These are phyloP conservation scores for Clavispora fructus DNA, from an alignment of 805 yeast species.

Conservation along the genomic window DNA sequence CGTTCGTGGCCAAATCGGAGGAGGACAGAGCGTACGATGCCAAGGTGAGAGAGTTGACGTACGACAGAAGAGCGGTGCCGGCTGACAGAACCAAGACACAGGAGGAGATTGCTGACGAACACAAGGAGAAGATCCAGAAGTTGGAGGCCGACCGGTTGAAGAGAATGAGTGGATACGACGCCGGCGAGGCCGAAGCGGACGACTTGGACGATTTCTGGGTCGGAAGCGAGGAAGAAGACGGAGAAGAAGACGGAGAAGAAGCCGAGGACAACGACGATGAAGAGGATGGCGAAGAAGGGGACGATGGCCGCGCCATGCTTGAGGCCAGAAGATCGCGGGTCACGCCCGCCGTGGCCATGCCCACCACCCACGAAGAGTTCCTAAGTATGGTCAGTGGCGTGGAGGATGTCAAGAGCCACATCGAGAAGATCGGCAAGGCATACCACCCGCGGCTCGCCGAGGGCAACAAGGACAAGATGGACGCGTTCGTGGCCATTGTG, in stretches of 20 bases:
- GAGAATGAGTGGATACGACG: slow-evolving; percentile 67
- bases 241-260: slow-evolving; percentile 33
- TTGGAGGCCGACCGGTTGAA: slow-evolving; percentile 63
- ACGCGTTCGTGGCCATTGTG: slow-evolving; percentile 55
- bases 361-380: slow-evolving; percentile 26
- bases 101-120: slow-evolving; percentile 61
- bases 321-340: background rate
- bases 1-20: slow-evolving; percentile 29
- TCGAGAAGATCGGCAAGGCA: slow-evolving; percentile 51
- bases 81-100: slow-evolving; percentile 77
- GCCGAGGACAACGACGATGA: slow-evolving; percentile 37
- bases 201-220: slow-evolving; percentile 78
- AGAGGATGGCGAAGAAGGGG: slow-evolving; percentile 15
- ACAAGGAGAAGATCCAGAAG: slow-evolving; percentile 52
- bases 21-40: slow-evolving; percentile 55
- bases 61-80: slow-evolving; percentile 75
- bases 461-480: slow-evolving; percentile 76
- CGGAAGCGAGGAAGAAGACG: slow-evolving; percentile 40
- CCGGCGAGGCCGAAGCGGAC: slow-evolving; percentile 46
- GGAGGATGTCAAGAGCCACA: slow-evolving; percentile 40
- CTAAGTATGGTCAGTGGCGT: slow-evolving; percentile 25
- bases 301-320: background rate
- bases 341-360: slow-evolving; percentile 22
- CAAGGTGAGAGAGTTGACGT: slow-evolving; percentile 58
- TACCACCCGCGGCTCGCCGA: slow-evolving; percentile 74